phyloP scores from a whole-genome alignment of 1,139 yeast species.

The Geotrichum restrictum region DNA sequence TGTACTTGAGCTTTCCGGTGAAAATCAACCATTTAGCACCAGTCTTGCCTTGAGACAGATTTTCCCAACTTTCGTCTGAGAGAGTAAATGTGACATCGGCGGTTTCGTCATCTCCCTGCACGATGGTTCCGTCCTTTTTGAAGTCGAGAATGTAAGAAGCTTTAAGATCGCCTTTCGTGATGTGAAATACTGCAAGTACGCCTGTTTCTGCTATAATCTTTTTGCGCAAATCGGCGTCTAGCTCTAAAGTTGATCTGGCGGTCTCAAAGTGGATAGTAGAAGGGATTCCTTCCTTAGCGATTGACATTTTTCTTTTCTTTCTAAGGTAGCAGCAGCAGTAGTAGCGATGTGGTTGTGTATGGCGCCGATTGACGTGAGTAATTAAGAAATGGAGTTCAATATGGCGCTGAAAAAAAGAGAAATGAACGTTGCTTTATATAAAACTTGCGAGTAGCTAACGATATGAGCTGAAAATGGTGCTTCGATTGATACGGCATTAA shows the following conservation, averaged over 20 bases:
- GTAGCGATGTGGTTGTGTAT: no score
- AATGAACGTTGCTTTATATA: no score
- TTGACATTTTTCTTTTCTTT: not conserved
- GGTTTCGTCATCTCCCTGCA: not conserved
- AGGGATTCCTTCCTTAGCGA: constrained; percentile 9
- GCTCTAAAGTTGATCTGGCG: not conserved
- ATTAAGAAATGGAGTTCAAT: no score
- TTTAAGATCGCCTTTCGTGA: not conserved
- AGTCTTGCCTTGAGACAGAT: constrained; percentile 3
- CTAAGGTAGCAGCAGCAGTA: no score
- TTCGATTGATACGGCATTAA: no score
- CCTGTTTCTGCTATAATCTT: constrained; percentile 8
- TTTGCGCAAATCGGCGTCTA: not conserved
- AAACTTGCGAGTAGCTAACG: no score
- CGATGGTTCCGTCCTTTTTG: constrained; percentile 11
- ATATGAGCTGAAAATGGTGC: no score
- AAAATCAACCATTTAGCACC: constrained; percentile 13
- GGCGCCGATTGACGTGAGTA: no score
- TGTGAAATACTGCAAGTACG: constrained; percentile 4
- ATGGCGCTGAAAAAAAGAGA: no score
- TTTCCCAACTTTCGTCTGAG: not conserved
- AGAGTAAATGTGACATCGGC: constrained; percentile 8
- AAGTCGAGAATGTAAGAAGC: constrained; percentile 12
- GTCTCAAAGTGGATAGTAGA: constrained; percentile 10
- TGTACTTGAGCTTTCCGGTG: constrained; percentile 12